Base-by-base conservation (phyloP, 768 basidiomycete species). In the Collybia mongolica region DNA sequence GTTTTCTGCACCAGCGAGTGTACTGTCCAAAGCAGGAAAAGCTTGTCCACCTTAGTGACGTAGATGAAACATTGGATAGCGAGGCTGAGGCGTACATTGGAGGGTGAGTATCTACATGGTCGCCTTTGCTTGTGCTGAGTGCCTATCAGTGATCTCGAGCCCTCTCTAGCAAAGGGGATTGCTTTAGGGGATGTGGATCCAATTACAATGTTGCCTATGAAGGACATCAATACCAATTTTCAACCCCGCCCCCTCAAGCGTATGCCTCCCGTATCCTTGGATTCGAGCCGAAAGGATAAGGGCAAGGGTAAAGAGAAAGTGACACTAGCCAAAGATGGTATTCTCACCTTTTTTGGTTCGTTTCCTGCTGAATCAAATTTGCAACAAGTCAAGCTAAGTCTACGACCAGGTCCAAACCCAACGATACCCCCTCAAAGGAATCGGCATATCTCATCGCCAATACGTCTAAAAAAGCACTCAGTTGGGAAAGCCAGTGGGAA, bases 1-100 rank as follows among this genome's bases (percentile, higher is more conserved):
- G 92, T 46, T 99, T 98, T 63, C 72, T 90, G 45, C 86, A 98
- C 66, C 97, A 98, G 61, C 76, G 93, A 48, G 93, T 98, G 36
- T 99, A 89, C 65, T 87, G 91, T 67, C 93, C 96, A 0, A 54
- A 70, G 18, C 55, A 71, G 28, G 74, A 84, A 65, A 73, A 66
- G 49, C 71, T 98, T 12, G 86, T 92, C 1, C 80, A 89, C 62
- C 66, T 98, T 51, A 83, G 77, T 20, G 80, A 83, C 1, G 74
- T 88, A 0, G 75, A 71, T 26, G 76, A 61, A n/a, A 73, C 68
- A 5, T 85, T 81, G 78, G 77, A 80, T 56, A 73, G 75, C 14
- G 79, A 77, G 50, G 72, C 73, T n/a, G 85, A 92, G 49, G 78
- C 77, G 48, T 89, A 86, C 66, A 83, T 93, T 48, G 87, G 88